These are phyloP conservation scores for Glycine tomentella DNA, from an alignment of 306 rosid species.

Conservation along the genomic window DNA sequence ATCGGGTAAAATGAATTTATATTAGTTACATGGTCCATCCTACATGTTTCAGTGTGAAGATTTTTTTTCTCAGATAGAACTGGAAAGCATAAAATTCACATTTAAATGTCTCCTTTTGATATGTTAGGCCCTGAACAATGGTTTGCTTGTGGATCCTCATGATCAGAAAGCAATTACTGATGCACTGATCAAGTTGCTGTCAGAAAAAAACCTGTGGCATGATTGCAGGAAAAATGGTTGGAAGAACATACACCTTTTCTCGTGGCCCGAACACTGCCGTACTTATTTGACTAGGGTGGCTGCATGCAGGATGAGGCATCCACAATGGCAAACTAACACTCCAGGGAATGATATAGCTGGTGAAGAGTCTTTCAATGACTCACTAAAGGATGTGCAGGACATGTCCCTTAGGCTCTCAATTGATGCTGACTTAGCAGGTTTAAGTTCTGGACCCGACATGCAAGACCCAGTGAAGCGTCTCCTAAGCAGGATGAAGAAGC, in stretches of 20 bases:
- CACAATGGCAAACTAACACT: slow-evolving; percentile 50
- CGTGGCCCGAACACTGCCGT: slow-evolving; percentile 51
- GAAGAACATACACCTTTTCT: slow-evolving; percentile 55
- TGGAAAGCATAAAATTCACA: slow-evolving; percentile 23
- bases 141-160: slow-evolving; percentile 55
- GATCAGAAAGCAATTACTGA: slow-evolving; percentile 50
- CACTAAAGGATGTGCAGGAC: slow-evolving; percentile 50
- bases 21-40: too few relatives aligned
- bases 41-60: too few relatives aligned
- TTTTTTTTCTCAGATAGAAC: too few relatives aligned
- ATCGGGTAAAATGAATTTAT: slow-evolving; percentile 56
- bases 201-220: slow-evolving; percentile 52
- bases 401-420: slow-evolving; percentile 56
- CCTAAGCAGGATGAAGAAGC: slow-evolving; percentile 47
- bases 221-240: slow-evolving; percentile 51
- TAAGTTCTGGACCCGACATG: slow-evolving; percentile 3
- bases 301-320: slow-evolving; percentile 55
- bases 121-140: slow-evolving; percentile 50
- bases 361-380: slow-evolving; percentile 47
- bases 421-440: slow-evolving; percentile 46
- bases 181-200: slow-evolving; percentile 49
- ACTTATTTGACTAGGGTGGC: slow-evolving; percentile 52
- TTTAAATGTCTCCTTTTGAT: slow-evolving; percentile 1
- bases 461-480: slow-evolving; percentile 50
- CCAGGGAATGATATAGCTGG: slow-evolving; percentile 33